Percentiles rank a stretch among this genome's conserved stretches.
Evolutionary conservation across 805 yeast genomes (phyloP).

Genomic region (Yarrowia deformans): DNA sequence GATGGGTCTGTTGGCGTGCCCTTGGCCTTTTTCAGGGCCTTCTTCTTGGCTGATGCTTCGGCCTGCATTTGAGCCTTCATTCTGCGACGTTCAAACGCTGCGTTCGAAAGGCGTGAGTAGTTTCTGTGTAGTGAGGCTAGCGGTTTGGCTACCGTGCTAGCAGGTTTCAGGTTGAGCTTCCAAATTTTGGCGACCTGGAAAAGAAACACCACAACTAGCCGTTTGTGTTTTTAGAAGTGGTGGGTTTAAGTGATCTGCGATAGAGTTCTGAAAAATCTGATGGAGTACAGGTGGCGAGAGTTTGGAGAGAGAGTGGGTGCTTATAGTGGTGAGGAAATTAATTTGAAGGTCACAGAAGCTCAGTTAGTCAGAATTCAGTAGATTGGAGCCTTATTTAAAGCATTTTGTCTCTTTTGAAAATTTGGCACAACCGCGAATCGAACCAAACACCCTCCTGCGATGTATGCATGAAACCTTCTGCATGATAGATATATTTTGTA

Average conservation of each 20-base stretch:
- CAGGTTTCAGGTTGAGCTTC: conserved; percentile 4
- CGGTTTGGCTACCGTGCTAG: conserved; percentile 12
- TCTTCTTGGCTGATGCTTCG: neutral
- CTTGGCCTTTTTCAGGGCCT: neutral
- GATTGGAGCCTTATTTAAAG: no score
- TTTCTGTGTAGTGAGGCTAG: neutral
- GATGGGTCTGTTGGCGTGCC: neutral
- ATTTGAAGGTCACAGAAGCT: neutral
- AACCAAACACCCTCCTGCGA: neutral
- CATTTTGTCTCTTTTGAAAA: neutral
- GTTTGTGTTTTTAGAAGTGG: neutral
- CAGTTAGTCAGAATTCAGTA: no score
- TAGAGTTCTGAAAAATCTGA: conserved; percentile 1
- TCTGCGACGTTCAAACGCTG: neutral
- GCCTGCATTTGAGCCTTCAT: neutral
- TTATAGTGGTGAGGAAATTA: neutral
- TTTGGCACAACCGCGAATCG: neutral
- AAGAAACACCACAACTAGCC: neutral
- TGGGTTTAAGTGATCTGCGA: neutral
- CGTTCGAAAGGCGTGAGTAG: neutral
- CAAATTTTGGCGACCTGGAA: conserved; percentile 3
- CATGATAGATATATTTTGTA: conserved; percentile 18
- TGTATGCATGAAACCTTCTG: neutral
- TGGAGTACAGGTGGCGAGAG: neutral
- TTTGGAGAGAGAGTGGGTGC: no score